phyloP scores from a whole-genome alignment of 768 basidiomycete species.

The Podaxis sp. region DNA sequence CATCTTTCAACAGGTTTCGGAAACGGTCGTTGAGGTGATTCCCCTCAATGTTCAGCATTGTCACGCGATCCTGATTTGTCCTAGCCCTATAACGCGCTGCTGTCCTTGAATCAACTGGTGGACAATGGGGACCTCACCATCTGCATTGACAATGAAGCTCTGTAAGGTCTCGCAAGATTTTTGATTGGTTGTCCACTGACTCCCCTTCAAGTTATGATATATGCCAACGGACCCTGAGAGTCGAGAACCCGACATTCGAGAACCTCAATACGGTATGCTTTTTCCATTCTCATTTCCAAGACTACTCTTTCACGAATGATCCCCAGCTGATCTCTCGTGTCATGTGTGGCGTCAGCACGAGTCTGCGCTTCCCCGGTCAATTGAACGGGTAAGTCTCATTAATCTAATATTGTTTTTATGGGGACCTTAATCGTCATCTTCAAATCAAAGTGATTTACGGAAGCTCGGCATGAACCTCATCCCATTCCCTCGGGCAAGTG shows the following conservation, averaged over 20 bases:
- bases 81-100: constrained; percentile 82
- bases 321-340: constrained; percentile 74
- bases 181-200: neutral
- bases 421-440: constrained; percentile 7
- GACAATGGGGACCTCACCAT: constrained; percentile 83
- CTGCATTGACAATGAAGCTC: constrained; percentile 83
- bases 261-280: constrained; percentile 64
- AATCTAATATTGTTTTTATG: neutral
- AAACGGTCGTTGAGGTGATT: constrained; percentile 59
- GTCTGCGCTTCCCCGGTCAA: constrained; percentile 90
- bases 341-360: constrained; percentile 93
- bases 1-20: constrained; percentile 35
- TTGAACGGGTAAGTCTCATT: constrained; percentile 66
- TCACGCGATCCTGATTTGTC: constrained; percentile 43
- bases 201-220: constrained; percentile 59
- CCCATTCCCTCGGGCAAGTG: constrained; percentile 87
- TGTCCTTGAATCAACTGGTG: constrained; percentile 85
- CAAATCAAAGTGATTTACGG: constrained; percentile 60
- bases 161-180: constrained; percentile 41
- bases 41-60: neutral
- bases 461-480: constrained; percentile 93
- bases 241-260: constrained; percentile 56
- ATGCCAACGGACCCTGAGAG: constrained; percentile 58
- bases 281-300: neutral
- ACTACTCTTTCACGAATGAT: neutral